Evolutionary conservation across 2,329 filamentous ascomycete species (phyloP).

Genomic region (Aureobasidium sp.): DNA sequence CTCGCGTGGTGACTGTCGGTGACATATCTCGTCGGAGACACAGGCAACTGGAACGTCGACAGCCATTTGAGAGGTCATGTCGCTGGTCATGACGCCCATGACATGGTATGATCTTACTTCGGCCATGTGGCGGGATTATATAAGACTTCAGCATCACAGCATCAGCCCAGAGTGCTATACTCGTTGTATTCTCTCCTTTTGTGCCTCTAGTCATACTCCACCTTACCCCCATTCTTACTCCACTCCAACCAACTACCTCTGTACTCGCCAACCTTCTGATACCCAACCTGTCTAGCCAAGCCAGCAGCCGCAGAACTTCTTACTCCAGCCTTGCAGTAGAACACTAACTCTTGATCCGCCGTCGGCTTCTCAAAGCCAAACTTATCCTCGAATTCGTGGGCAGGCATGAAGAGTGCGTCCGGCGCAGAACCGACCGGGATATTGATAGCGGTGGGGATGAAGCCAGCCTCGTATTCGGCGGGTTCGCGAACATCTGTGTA

Average conservation of each 20-base stretch:
- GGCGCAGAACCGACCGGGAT: conserved; percentile 70
- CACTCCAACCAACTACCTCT: conserved; percentile 76
- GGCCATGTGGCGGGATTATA: no score
- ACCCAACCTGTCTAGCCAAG: conserved; percentile 70
- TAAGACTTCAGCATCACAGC: neutral
- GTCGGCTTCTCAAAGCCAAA: conserved; percentile 68
- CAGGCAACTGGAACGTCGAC: no score
- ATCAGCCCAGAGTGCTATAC: neutral
- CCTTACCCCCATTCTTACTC: conserved; percentile 59
- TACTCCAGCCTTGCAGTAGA: conserved; percentile 92
- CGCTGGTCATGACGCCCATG: no score
- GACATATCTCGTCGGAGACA: no score
- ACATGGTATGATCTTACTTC: no score
- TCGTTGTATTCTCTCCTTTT: neutral
- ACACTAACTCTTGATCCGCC: conserved; percentile 53
- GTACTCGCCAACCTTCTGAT: conserved; percentile 62
- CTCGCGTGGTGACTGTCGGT: no score
- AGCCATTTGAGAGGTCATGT: no score
- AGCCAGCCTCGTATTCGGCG: conserved; percentile 53
- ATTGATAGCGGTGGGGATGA: conserved; percentile 74
- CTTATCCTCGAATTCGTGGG: conserved; percentile 72
- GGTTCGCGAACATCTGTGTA: conserved; percentile 61
- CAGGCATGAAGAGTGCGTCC: conserved; percentile 67
- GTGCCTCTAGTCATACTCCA: neutral
- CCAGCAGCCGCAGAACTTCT: conserved; percentile 68